Percentiles rank a stretch among this genome's conserved stretches.
Conservation (phyloP, 345 rosid species). For the Clarkia xantiana region DNA sequence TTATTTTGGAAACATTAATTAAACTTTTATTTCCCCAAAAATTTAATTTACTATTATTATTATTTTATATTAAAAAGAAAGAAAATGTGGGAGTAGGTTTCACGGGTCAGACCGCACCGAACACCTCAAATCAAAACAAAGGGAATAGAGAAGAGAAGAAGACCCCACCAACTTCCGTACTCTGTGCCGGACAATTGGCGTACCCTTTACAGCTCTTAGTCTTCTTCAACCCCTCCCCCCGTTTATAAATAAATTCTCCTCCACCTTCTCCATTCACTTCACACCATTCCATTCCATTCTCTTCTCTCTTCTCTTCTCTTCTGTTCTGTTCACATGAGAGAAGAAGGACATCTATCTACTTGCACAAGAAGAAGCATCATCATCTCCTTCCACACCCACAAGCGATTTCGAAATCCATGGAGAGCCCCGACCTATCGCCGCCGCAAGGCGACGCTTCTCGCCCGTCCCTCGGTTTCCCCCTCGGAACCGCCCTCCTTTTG, state of each 20-base stretch:
- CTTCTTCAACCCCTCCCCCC: conserved; percentile 2
- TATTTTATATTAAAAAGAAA: too few relatives aligned
- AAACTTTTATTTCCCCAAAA: too few relatives aligned
- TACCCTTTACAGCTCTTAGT: conserved; percentile 14
- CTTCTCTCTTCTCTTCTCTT: not conserved
- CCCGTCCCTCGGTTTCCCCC: conserved; percentile 82
- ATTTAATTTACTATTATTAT: too few relatives aligned
- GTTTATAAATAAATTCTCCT: conserved; percentile 3
- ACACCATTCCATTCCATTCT: not conserved
- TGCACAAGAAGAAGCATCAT: not conserved
- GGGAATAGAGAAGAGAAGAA: too few relatives aligned
- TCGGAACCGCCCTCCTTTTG: conserved; percentile 78
- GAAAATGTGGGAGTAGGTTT: too few relatives aligned
- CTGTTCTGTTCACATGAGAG: conserved; percentile 3
- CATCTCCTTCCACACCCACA: too few relatives aligned
- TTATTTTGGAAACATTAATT: too few relatives aligned
- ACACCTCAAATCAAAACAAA: too few relatives aligned
- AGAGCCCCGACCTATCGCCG: conserved; percentile 52
- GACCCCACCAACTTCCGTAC: conserved; percentile 7
- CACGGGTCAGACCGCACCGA: too few relatives aligned
- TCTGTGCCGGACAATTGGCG: conserved; percentile 9
- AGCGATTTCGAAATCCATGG: conserved; percentile 37
- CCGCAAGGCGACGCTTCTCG: conserved; percentile 65
- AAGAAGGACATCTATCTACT: conserved; percentile 4
- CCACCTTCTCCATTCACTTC: conserved; percentile 3